phyloP scores from a whole-genome alignment of 495 filamentous ascomycete species.

The Penicillium herquei region DNA sequence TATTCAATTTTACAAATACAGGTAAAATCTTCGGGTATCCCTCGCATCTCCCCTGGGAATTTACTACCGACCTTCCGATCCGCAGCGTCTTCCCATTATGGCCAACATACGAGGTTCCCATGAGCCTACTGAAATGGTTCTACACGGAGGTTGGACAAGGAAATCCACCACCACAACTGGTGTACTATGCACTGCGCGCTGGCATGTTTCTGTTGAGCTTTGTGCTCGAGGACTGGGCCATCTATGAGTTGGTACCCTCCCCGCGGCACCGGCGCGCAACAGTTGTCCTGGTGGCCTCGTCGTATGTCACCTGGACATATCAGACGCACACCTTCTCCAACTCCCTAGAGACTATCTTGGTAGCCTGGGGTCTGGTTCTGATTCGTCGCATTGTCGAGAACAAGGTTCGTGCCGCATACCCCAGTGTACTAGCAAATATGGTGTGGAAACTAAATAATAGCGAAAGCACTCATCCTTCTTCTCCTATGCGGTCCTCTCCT shows the following conservation, averaged over 20 bases:
- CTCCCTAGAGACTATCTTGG: constrained; percentile 87
- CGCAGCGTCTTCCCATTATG: constrained; percentile 96
- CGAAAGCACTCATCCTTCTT: constrained; percentile 69
- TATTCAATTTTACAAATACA: constrained; percentile 26
- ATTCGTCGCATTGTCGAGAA: constrained; percentile 77
- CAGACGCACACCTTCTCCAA: constrained; percentile 99
- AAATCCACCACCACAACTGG: constrained; percentile 62
- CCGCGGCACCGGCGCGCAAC: constrained; percentile 69
- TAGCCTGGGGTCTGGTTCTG: constrained; percentile 87
- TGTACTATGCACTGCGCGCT: constrained; percentile 83
- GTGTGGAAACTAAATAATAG: constrained; percentile 15
- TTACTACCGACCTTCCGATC: constrained; percentile 78
- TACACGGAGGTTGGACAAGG: constrained; percentile 60
- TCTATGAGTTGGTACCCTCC: constrained; percentile 82
- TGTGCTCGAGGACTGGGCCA: constrained; percentile 94
- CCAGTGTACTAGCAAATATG: background rate
- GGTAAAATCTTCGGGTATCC: constrained; percentile 89
- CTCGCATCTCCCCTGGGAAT: constrained; percentile 88
- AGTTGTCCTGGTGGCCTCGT: constrained; percentile 81
- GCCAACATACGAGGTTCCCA: constrained; percentile 87
- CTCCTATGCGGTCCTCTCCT: constrained; percentile 71
- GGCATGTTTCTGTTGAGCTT: constrained; percentile 94
- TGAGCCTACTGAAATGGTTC: constrained; percentile 86
- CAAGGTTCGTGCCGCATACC: constrained; percentile 52
- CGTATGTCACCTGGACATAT: constrained; percentile 98